Base-by-base conservation (phyloP, 2,329 filamentous ascomycete species). In the Biscogniauxia sp. region DNA sequence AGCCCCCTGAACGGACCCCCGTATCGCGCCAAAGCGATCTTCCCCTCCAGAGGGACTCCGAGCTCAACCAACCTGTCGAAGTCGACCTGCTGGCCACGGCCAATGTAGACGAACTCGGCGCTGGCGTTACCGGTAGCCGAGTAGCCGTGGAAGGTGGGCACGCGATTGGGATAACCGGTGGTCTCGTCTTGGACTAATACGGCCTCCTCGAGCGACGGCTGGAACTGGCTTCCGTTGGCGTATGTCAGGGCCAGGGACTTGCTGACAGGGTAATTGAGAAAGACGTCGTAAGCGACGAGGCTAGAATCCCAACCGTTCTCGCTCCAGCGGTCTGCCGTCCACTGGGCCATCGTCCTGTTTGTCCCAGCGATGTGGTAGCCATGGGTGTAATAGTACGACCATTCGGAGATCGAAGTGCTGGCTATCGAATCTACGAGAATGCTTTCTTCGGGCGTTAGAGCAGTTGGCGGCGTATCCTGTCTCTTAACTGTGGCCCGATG, bases 111-210 rank as follows among this genome's bases (percentile, higher is more conserved):
- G 65, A 88, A 93, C 63, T 86, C 84, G 0, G 86, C 90, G 0
- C 89, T 91, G 15, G 90, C 90, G 70, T 91, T 91, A 0, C 92
- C 92, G 37, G 80, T 88, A 0, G 91, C 91, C 0, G 90, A 92
- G 72, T 95, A 96, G 11, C 91, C 92, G 66, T 95, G 89, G 75
- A 94, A 96, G 0, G 88, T 91, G 5, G 91, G 91, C 20, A 93
- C 82, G 26, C 89, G 81, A 63, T 91, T 83, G 5, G 81, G 77
- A 37, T 89, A 78, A n/a, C 86, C 82, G 28, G 86, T 90, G 0
- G 90, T 92, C n/a, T 85, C 82, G 71, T 95, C 92, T 61, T 91
- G 87, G 5, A 86, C 80, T 1, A 95, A 75, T 1, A 90, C 82
- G 66, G 91, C 88, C 73, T 95, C 91, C 66, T 89, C 86, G 55